phyloP scores from a whole-genome alignment of 1,284 basidiomycete genomes.

The Entoloma clypeatum region DNA sequence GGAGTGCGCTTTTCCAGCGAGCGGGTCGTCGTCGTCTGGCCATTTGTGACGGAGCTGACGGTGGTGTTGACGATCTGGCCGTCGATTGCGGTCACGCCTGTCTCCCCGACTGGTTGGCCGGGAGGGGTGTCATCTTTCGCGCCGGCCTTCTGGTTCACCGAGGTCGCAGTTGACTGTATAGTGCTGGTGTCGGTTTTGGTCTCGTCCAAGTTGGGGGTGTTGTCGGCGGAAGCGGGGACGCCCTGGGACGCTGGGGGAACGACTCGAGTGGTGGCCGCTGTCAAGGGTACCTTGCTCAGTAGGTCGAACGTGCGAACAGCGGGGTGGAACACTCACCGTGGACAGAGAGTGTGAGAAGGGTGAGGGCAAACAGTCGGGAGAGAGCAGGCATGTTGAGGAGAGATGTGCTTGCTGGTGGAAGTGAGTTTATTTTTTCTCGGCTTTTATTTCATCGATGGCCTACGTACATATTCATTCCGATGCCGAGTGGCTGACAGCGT shows the following conservation, averaged over 20 bases:
- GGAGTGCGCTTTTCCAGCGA: slow-evolving; percentile 24
- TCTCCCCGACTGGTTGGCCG: slow-evolving; percentile 5
- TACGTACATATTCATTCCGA: too few species aligned
- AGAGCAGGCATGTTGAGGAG: slow-evolving; percentile 10
- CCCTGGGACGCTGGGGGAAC: not conserved
- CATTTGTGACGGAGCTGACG: not conserved
- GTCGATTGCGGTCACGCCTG: slow-evolving; percentile 9
- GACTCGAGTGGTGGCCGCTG: slow-evolving; percentile 4
- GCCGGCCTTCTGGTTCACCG: slow-evolving; percentile 6
- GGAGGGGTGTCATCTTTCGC: slow-evolving; percentile 1
- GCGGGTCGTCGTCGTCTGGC: not conserved
- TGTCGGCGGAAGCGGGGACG: not conserved
- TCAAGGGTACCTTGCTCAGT: not conserved
- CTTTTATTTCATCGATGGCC: too few species aligned
- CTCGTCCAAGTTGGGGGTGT: slow-evolving; percentile 4
- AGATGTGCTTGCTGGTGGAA: too few species aligned
- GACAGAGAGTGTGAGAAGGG: slow-evolving; percentile 2
- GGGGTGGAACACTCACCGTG: not conserved
- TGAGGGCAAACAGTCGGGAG: slow-evolving; percentile 5
- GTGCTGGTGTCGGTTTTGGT: slow-evolving; percentile 5
- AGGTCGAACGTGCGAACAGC: not conserved
- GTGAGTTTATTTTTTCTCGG: too few species aligned
- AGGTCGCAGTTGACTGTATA: not conserved
- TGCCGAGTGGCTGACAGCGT: too few species aligned
- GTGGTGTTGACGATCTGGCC: slow-evolving; percentile 5